phyloP scores from a whole-genome alignment of 139 green algal genomes.

The Coelastrella sp. region DNA sequence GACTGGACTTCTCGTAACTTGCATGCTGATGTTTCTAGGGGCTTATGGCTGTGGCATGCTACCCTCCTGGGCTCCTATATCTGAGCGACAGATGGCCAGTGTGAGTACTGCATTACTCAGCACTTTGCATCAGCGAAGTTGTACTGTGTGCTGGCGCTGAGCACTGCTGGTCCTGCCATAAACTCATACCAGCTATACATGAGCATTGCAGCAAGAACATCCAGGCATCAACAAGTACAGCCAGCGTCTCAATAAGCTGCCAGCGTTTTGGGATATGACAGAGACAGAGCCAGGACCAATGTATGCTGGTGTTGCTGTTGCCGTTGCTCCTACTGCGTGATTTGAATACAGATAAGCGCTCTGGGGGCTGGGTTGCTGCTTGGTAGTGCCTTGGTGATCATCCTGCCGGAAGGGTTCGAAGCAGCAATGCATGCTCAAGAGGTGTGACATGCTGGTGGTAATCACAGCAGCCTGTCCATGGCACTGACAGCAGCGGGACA shows the following conservation, averaged over 20 bases:
- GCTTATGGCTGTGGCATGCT: constrained; percentile 47
- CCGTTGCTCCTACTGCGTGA: background rate
- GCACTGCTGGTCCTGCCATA: no score
- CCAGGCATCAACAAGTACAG: no score
- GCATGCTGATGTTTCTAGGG: constrained; percentile 13
- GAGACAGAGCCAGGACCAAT: no score
- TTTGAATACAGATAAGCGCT: constrained; percentile 12
- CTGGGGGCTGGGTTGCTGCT: constrained; percentile 36
- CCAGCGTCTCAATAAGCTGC: no score
- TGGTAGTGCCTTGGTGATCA: constrained; percentile 25
- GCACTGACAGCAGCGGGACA: background rate
- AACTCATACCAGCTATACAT: no score
- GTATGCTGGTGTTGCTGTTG: background rate
- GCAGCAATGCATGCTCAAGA: background rate
- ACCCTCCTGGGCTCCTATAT: background rate
- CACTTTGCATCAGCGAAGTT: background rate
- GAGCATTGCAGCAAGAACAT: no score
- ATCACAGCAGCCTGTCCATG: background rate
- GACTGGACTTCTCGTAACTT: constrained; percentile 1
- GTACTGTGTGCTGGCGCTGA: no score
- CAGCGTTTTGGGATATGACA: no score
- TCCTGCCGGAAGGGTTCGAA: constrained; percentile 42
- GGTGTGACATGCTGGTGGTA: background rate
- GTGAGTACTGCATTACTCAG: background rate
- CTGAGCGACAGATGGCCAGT: background rate